phyloP scores from a whole-genome alignment of 2,329 filamentous ascomycete species.

The Tolypocladium tropicale region DNA sequence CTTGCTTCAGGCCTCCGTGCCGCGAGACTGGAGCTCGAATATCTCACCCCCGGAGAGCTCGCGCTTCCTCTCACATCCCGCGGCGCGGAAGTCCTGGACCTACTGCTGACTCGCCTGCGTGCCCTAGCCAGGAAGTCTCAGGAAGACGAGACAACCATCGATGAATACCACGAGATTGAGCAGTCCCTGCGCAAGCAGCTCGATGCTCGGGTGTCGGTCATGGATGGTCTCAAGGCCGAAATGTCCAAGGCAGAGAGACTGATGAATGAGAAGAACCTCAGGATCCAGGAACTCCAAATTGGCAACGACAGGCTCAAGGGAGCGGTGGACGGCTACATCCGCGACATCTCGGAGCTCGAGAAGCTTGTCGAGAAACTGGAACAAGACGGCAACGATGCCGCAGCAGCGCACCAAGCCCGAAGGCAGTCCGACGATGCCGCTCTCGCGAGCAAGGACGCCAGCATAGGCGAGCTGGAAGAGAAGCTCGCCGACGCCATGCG shows the following conservation, averaged over 20 bases:
- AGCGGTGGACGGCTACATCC: slow-evolving; percentile 40
- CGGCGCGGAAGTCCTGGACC: slow-evolving; percentile 45
- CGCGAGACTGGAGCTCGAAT: slow-evolving; percentile 51
- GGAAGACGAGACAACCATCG: slow-evolving; percentile 43
- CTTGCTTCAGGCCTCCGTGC: slow-evolving; percentile 41
- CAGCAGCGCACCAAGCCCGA: slow-evolving; percentile 21
- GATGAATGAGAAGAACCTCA: slow-evolving; percentile 26
- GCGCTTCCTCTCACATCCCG: slow-evolving; percentile 39
- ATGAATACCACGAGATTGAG: slow-evolving; percentile 50
- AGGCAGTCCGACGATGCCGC: slow-evolving; percentile 21
- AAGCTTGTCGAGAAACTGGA: slow-evolving; percentile 39
- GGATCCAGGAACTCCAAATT: slow-evolving; percentile 36
- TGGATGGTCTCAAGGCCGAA: slow-evolving; percentile 35
- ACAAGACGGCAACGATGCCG: slow-evolving; percentile 17
- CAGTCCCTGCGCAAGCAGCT: slow-evolving; percentile 46
- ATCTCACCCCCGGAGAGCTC: slow-evolving; percentile 49
- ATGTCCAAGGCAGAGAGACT: slow-evolving; percentile 22
- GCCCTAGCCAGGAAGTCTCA: slow-evolving; percentile 33
- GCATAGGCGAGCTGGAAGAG: slow-evolving; percentile 31
- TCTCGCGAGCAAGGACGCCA: slow-evolving; percentile 24
- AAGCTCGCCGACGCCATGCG: slow-evolving; percentile 30
- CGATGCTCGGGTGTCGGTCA: slow-evolving; percentile 37
- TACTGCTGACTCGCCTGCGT: slow-evolving; percentile 40
- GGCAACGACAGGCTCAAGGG: slow-evolving; percentile 39
- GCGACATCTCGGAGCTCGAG: slow-evolving; percentile 45